Evolutionary conservation across 2,329 filamentous ascomycete genomes (phyloP).

Genomic region (Paecilomyces niveus): DNA sequence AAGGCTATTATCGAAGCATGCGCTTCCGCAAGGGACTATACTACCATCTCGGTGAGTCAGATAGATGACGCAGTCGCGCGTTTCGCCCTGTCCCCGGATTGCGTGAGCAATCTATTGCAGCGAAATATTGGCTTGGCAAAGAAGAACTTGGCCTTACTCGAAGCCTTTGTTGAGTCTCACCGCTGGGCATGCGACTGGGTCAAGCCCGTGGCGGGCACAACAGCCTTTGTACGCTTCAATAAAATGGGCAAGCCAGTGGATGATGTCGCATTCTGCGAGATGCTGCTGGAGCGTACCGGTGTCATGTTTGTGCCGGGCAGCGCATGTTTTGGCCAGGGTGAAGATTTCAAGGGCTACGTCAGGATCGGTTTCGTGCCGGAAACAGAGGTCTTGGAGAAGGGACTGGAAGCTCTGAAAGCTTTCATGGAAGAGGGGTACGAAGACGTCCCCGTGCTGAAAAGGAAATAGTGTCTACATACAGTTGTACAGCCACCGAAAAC

Average conservation of each 20-base stretch:
- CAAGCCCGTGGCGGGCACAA: conserved; percentile 71
- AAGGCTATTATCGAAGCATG: conserved; percentile 55
- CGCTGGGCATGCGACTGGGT: conserved; percentile 60
- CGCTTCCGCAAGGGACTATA: conserved; percentile 67
- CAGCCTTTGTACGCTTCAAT: conserved; percentile 66
- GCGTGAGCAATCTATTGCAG: conserved; percentile 56
- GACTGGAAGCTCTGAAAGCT: conserved; percentile 48
- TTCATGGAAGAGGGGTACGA: conserved; percentile 53
- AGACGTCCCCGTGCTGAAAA: conserved; percentile 35
- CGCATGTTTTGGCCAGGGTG: conserved; percentile 60
- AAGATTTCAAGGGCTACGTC: conserved; percentile 67
- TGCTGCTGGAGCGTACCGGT: conserved; percentile 60
- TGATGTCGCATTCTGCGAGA: conserved; percentile 64
- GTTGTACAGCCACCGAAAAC: background rate
- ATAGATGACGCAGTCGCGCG: conserved; percentile 72
- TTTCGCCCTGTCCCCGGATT: conserved; percentile 61
- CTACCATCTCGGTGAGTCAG: conserved; percentile 77
- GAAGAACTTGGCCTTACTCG: conserved; percentile 60
- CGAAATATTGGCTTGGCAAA: conserved; percentile 62
- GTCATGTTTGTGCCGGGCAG: conserved; percentile 70
- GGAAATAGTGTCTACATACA: background rate
- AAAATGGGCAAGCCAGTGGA: conserved; percentile 58
- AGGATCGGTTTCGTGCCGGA: conserved; percentile 69
- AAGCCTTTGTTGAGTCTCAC: conserved; percentile 60
- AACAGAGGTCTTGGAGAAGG: conserved; percentile 62